A percentile compares a stretch with the other conserved stretches of the same genome.
phyloP scores from a whole-genome alignment of 1,139 yeast genomes.

The Hemisphaericaspora subhashii region DNA sequence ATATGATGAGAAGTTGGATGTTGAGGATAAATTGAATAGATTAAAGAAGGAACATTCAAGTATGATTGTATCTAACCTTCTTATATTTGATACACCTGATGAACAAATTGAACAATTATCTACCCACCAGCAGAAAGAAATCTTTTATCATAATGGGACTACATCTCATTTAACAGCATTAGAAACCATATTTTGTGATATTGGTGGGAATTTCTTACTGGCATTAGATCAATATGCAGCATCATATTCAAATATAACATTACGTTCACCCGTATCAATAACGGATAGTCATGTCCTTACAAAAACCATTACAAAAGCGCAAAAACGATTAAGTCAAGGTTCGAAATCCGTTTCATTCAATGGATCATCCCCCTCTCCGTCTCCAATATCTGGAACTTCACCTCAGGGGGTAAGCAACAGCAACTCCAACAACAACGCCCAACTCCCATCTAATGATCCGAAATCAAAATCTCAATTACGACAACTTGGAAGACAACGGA shows the following conservation, averaged over 20 bases:
- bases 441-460: slow-evolving; percentile 17
- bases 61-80: slow-evolving; percentile 61
- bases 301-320: slow-evolving; percentile 56
- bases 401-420: not conserved
- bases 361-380: slow-evolving; percentile 6
- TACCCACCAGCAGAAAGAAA: slow-evolving; percentile 19
- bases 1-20: slow-evolving; percentile 28
- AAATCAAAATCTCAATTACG: slow-evolving; percentile 35
- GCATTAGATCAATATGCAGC: slow-evolving; percentile 69
- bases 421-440: slow-evolving; percentile 7
- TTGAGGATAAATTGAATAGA: slow-evolving; percentile 6
- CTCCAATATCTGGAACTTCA: not conserved
- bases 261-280: slow-evolving; percentile 71
- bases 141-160: slow-evolving; percentile 26
- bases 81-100: slow-evolving; percentile 58
- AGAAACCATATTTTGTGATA: slow-evolving; percentile 73
- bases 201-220: slow-evolving; percentile 62
- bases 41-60: slow-evolving; percentile 46
- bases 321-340: slow-evolving; percentile 42
- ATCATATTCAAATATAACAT: slow-evolving; percentile 67
- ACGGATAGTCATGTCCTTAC: slow-evolving; percentile 49
- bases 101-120: slow-evolving; percentile 16
- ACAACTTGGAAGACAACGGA: slow-evolving; percentile 67
- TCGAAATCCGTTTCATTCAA: slow-evolving; percentile 36
- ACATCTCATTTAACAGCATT: slow-evolving; percentile 39